Conservation (phyloP, 805 yeast genomes). For the Sugiyamaella floridensis region DNA sequence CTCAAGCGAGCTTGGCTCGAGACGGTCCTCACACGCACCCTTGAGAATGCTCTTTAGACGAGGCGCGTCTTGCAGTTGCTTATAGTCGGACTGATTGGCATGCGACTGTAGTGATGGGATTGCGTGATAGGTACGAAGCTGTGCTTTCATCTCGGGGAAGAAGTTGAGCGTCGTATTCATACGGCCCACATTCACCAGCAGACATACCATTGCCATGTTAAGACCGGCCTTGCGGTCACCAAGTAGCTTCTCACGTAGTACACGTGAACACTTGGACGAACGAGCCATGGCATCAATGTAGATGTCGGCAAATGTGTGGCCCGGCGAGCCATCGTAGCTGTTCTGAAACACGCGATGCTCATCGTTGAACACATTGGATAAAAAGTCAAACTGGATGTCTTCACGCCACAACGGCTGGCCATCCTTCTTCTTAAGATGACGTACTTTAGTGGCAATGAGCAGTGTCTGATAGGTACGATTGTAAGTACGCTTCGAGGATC, state of each 20-base stretch:
- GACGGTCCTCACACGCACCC: slow-evolving; percentile 70
- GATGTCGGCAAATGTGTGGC: slow-evolving; percentile 72
- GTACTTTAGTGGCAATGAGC: slow-evolving; percentile 29
- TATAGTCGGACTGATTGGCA: slow-evolving; percentile 48
- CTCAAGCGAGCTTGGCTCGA: slow-evolving; percentile 41
- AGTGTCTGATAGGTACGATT: slow-evolving; percentile 20
- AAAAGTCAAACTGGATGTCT: slow-evolving; percentile 80
- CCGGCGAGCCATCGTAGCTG: slow-evolving; percentile 33
- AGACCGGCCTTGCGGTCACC: slow-evolving; percentile 55
- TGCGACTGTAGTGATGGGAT: slow-evolving; percentile 82
- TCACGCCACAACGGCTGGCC: slow-evolving; percentile 88
- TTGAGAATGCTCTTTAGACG: slow-evolving; percentile 82
- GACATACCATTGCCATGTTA: slow-evolving; percentile 72
- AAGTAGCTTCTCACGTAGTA: slow-evolving; percentile 69
- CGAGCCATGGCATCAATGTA: slow-evolving; percentile 77
- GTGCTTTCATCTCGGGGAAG: slow-evolving; percentile 92
- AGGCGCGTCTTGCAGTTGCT: slow-evolving; percentile 91
- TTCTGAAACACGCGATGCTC: slow-evolving; percentile 55
- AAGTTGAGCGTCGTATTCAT: slow-evolving; percentile 91
- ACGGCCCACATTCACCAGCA: slow-evolving; percentile 85
- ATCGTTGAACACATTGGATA: slow-evolving; percentile 58
- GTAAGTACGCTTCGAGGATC: slow-evolving; percentile 3
- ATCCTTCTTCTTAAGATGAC: slow-evolving; percentile 69
- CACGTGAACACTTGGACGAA: slow-evolving; percentile 74
- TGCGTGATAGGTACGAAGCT: slow-evolving; percentile 85